Base-by-base conservation (phyloP, 176 grass and related monocot species). In the Oryza meyeriana region DNA sequence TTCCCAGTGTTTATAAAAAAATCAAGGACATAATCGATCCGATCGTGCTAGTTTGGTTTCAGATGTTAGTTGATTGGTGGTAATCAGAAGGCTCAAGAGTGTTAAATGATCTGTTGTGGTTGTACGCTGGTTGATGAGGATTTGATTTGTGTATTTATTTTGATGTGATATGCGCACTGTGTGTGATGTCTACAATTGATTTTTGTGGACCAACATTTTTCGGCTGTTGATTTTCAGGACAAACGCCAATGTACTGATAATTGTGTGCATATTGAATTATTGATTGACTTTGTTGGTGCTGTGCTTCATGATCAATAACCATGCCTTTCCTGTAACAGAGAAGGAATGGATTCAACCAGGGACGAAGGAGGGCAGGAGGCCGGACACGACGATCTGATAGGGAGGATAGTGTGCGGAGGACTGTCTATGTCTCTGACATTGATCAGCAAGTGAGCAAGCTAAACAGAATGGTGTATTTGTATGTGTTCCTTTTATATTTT, bases 341-440 rank as follows among this genome's bases (percentile, higher is more conserved):
- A 82, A 86, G 90, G 81, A 93, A 81, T 81, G 83, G 84, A 44
- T 91, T 86, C 78, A 84, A 74, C 86, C 92, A 88, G 39, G 92
- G 85, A 12, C 83, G 87, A 61, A 75, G 77, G 26, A 87, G 84
- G 77, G 30, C 81, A 39, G 88, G 81, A 25, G 87, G 79, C 69
- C 77, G 87, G 48, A 77, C 85, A 8, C 67, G 84, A 39, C 90
- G 85, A 39, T 67, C 71, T 81, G 87, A 91, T 52, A 80, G 87
- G 38, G 94, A 97, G 78, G 91, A 94, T 77, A 92, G 94, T 79
- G 85, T 97, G 76, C 88, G 89, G 38, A 82, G 94, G 9, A 97
- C 94, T 8, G 88, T 97, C 64, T 97, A 94, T 84, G 94, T 97
- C 66, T 97, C 94, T 66, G 94, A 97, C 69, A 92, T 97, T 85